Evolutionary conservation across 2,329 filamentous ascomycete species (phyloP).

Genomic region (Niveomyces coronatus): DNA sequence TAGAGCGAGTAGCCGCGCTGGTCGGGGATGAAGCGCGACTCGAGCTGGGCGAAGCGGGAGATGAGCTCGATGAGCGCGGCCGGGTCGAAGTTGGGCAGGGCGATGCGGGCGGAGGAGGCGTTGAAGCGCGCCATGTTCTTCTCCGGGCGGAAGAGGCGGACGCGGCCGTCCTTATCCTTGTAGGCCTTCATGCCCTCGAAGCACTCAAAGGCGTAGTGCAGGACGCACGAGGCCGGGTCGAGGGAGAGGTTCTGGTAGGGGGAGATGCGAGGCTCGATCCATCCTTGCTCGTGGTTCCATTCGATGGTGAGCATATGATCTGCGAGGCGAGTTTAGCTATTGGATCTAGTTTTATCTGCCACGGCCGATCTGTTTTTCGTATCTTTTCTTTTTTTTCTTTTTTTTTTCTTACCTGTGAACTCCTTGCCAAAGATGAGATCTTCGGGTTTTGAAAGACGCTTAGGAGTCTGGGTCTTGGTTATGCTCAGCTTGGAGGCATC

Average conservation of each 20-base stretch:
- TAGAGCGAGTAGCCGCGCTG: conserved; percentile 88
- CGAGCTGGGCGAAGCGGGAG: conserved; percentile 65
- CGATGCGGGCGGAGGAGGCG: conserved; percentile 82
- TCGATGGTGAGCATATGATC: conserved; percentile 96
- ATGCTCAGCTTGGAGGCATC: conserved; percentile 70
- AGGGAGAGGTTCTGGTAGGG: conserved; percentile 97
- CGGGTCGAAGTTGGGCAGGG: conserved; percentile 74
- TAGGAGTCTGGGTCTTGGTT: conserved; percentile 65
- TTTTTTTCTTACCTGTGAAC: conserved; percentile 68
- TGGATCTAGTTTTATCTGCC: neutral
- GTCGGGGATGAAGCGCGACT: conserved; percentile 82
- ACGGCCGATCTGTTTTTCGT: too few relatives aligned
- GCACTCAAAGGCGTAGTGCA: conserved; percentile 97
- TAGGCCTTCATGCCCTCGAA: conserved; percentile 99
- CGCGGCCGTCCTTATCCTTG: conserved; percentile 67
- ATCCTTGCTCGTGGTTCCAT: conserved; percentile 80
- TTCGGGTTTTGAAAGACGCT: conserved; percentile 60
- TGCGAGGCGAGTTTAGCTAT: conserved; percentile 23
- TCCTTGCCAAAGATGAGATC: conserved; percentile 82
- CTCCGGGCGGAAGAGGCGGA: conserved; percentile 86
- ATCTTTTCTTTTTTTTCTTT: too few relatives aligned
- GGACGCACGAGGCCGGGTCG: conserved; percentile 91
- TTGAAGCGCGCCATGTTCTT: conserved; percentile 96
- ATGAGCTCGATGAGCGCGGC: conserved; percentile 72
- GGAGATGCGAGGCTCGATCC: conserved; percentile 71